Conservation (phyloP, 345 rosid species). For the Arabis alpina region DNA sequence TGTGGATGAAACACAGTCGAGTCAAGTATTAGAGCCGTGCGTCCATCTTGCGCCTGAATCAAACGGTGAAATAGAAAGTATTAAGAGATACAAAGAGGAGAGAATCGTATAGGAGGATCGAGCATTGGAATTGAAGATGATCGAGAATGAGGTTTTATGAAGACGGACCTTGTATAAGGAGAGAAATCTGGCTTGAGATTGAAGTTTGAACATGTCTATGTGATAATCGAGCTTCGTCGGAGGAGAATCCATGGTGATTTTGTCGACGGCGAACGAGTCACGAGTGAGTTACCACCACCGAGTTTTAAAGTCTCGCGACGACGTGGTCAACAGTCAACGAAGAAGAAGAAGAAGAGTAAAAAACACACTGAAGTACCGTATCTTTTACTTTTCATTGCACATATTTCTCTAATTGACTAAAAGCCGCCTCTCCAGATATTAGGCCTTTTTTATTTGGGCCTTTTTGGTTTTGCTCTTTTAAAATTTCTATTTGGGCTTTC, state of each 20-base stretch:
- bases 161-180: conserved; percentile 50
- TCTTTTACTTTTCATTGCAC: not conserved
- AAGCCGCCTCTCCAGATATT: not conserved
- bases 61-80: not conserved
- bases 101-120: not conserved
- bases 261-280: not conserved
- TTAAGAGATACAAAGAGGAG: not conserved
- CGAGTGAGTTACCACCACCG: conserved; percentile 13
- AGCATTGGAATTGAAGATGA: conserved; percentile 20
- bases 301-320: conserved; percentile 4
- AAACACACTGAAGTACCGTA: not conserved
- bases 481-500: no score
- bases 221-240: conserved; percentile 60
- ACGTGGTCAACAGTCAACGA: conserved; percentile 24
- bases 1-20: conserved; percentile 91
- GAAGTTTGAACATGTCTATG: conserved; percentile 51
- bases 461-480: not conserved
- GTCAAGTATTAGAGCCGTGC: conserved; percentile 61
- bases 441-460: conserved; percentile 13
- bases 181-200: conserved; percentile 48
- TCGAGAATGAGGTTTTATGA: conserved; percentile 6
- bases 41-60: conserved; percentile 67
- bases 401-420: not conserved
- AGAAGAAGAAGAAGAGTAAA: not conserved
- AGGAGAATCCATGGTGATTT: conserved; percentile 45